A percentile compares a stretch with the other conserved stretches of the same genome.
Conservation (phyloP, 1,139 yeast species). For the Sugiyamaella paludigena region DNA sequence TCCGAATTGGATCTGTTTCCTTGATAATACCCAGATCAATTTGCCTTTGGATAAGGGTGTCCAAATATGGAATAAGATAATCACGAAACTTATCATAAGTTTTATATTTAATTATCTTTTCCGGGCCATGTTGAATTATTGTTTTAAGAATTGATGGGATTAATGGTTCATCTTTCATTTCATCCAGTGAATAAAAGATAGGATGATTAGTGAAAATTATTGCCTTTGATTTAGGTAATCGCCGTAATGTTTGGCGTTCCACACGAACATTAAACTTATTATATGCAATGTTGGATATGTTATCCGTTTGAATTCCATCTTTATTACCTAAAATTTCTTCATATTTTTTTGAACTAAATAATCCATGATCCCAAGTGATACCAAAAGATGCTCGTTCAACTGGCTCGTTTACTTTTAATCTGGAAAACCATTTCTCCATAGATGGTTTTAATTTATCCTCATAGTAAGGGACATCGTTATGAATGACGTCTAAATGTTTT, state of each 20-base stretch:
- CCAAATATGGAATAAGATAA: conserved; percentile 58
- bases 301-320: conserved; percentile 5
- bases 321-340: conserved; percentile 34
- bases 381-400: conserved; percentile 80
- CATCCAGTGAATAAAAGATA: conserved; percentile 64
- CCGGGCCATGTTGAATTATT: conserved; percentile 65
- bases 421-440: conserved; percentile 73
- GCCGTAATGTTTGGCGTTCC: conserved; percentile 63
- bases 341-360: conserved; percentile 45
- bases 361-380: conserved; percentile 66
- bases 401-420: conserved; percentile 56
- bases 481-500: conserved; percentile 59
- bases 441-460: conserved; percentile 61
- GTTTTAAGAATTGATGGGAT: conserved; percentile 65
- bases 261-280: conserved; percentile 56
- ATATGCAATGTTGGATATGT: conserved; percentile 37
- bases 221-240: conserved; percentile 61
- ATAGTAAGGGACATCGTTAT: conserved; percentile 70
- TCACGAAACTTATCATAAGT: conserved; percentile 56
- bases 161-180: conserved; percentile 75
- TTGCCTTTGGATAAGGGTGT: conserved; percentile 56
- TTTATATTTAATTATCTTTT: conserved; percentile 61
- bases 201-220: conserved; percentile 67
- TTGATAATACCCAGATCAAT: conserved; percentile 53
- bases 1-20: conserved; percentile 57